Evolutionary conservation across 345 rosid species (phyloP).

Genomic region (Angophora floribunda): DNA sequence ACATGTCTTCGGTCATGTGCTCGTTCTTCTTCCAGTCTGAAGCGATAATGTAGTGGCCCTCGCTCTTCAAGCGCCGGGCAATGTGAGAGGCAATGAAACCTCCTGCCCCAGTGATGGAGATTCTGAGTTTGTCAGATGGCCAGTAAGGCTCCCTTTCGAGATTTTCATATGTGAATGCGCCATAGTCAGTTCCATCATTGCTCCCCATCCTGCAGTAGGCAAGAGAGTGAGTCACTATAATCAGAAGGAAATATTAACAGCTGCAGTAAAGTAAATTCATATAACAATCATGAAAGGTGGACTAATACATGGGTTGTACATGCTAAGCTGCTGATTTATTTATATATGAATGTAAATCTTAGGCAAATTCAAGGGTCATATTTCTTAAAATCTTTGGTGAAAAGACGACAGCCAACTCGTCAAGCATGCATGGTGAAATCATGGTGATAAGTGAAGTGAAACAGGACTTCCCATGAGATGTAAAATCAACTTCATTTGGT

Average conservation of each 20-base stretch:
- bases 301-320: background rate
- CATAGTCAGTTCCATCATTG: constrained; percentile 54
- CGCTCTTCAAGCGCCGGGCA: constrained; percentile 93
- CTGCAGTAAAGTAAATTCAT: background rate
- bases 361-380: background rate
- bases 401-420: background rate
- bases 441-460: background rate
- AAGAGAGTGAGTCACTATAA: background rate
- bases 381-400: background rate
- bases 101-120: constrained; percentile 94
- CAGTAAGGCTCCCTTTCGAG: constrained; percentile 91
- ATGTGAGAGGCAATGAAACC: constrained; percentile 99
- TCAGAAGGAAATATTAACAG: background rate
- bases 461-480: background rate
- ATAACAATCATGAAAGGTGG: background rate
- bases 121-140: constrained; percentile 78
- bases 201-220: constrained; percentile 57
- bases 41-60: constrained; percentile 94
- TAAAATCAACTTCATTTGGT: background rate
- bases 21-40: constrained; percentile 99
- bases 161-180: constrained; percentile 72
- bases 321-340: background rate
- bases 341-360: background rate
- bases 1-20: constrained; percentile 98
- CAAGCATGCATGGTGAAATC: background rate